Conservation (phyloP, 139 green algal species). For the Picochlorum sp. region DNA sequence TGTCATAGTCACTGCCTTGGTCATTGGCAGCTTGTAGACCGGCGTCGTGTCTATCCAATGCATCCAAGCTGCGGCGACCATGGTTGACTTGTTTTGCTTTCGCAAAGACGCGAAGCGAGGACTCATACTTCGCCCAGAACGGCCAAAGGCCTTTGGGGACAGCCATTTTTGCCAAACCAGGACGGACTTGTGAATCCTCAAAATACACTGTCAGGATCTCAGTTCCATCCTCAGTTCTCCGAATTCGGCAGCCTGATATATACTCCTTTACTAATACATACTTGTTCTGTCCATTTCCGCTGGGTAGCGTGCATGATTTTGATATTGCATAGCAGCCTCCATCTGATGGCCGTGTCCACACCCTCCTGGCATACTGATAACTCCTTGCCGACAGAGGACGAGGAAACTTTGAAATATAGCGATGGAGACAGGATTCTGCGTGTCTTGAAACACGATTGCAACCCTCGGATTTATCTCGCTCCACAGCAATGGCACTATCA, state of each 20-base stretch:
- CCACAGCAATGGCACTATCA: conserved; percentile 22
- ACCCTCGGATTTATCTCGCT: conserved; percentile 4
- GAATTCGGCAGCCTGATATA: conserved; percentile 38
- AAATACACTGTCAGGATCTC: conserved; percentile 65
- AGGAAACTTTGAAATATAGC: conserved; percentile 48
- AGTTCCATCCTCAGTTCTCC: conserved; percentile 15
- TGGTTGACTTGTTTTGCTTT: neutral
- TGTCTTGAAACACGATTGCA: neutral
- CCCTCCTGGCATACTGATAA: conserved; percentile 60
- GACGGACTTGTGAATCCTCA: conserved; percentile 48
- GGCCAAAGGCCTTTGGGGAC: conserved; percentile 64
- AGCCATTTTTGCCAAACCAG: conserved; percentile 58
- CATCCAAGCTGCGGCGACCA: neutral
- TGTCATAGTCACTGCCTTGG: neutral
- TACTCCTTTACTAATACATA: conserved; percentile 49
- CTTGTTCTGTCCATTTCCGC: conserved; percentile 9
- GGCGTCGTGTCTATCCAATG: neutral
- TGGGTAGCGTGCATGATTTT: neutral
- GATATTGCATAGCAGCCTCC: conserved; percentile 47
- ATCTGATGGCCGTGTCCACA: conserved; percentile 48
- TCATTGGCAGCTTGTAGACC: neutral
- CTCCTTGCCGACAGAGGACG: conserved; percentile 49
- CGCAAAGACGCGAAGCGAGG: conserved; percentile 18
- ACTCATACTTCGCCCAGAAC: conserved; percentile 43
- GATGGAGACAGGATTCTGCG: conserved; percentile 38